Evolutionary conservation across 305 asterid species (phyloP).

Genomic region (Ilex paraguariensis): DNA sequence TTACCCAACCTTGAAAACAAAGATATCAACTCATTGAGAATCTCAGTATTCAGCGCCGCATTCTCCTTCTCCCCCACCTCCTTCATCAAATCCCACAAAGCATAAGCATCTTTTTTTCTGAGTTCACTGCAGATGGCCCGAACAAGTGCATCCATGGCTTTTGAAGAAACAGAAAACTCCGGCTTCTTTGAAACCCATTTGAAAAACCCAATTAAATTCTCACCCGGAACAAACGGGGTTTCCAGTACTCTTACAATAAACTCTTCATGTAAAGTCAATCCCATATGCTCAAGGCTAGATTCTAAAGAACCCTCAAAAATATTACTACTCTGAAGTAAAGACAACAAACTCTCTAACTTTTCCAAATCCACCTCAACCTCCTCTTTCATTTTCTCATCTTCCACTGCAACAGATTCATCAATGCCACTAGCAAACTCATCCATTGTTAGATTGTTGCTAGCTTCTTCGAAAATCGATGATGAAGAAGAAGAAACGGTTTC

Average conservation of each 20-base stretch:
- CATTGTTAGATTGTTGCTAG: constrained; percentile 14
- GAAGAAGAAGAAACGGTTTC: background rate
- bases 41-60: too few relatives aligned
- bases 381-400: constrained; percentile 11
- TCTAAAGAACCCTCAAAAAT: constrained; percentile 35
- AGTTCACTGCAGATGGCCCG: background rate
- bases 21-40: too few relatives aligned
- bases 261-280: constrained; percentile 48
- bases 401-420: constrained; percentile 18
- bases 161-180: constrained; percentile 26
- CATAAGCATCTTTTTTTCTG: too few relatives aligned
- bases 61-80: too few relatives aligned
- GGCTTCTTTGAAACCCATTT: constrained; percentile 48
- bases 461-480: too few relatives aligned
- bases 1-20: too few relatives aligned
- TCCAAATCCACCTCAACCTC: constrained; percentile 15
- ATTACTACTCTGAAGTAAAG: constrained; percentile 65
- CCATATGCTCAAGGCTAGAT: constrained; percentile 37
- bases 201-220: constrained; percentile 60
- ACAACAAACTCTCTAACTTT: constrained; percentile 31
- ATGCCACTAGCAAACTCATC: constrained; percentile 12
- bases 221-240: constrained; percentile 47
- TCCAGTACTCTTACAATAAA: constrained; percentile 53
- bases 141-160: constrained; percentile 20
- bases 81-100: too few relatives aligned